Evolutionary conservation across 2,329 filamentous ascomycete species (phyloP), one percentile per base, ranked within the genome.

Genomic region (Trichoderma citrinoviride): DNA sequence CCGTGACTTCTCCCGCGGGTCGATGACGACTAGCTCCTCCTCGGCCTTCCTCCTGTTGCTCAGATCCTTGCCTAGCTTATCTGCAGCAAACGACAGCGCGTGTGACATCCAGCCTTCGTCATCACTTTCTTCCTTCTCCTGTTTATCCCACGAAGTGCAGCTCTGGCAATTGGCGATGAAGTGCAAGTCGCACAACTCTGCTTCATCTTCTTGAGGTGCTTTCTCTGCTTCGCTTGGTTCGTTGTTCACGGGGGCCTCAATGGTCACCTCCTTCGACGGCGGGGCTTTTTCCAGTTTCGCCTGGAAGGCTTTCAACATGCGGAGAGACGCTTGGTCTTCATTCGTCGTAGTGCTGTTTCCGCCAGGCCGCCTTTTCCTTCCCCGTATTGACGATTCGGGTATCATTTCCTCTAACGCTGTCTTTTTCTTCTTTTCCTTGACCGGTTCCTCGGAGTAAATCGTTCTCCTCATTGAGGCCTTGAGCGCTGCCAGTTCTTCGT

Each of bases 91-190:
- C 52, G 85, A 91, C 41, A 99, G 81, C 10, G 87, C 83, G 75
- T 98, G 94, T 4, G 86, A 87, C 87, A 97, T 91, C 93, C 94
- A 98, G 7, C 87, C 88, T 55, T 85, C 82, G 55, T 87, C 87
- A 66, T 86, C 85, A 69, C 82, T 84, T 3, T 88, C 85, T 23
- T 83, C 81, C 14, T 82, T 80, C 3, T 82, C 85, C 46, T 81
- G 82, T 70, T 88, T 84, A 72, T 96, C 90, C 92, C 93, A 97
- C 0, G 89, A 86, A 65, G 86, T 87, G 76, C 95, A 98, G 50
- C 92, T 97, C 74, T 97, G 92, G 76, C 95, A 99, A 71, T 96
- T 91, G 55, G 90, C 91, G 68, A 99, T 96, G 76, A 98, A 99
- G 75, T 99, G 95, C 41, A 99, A 79, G 75, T 98, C 95, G 73